phyloP scores from a whole-genome alignment of 1,284 basidiomycete species.

The Stygiomarasmius scandens region DNA sequence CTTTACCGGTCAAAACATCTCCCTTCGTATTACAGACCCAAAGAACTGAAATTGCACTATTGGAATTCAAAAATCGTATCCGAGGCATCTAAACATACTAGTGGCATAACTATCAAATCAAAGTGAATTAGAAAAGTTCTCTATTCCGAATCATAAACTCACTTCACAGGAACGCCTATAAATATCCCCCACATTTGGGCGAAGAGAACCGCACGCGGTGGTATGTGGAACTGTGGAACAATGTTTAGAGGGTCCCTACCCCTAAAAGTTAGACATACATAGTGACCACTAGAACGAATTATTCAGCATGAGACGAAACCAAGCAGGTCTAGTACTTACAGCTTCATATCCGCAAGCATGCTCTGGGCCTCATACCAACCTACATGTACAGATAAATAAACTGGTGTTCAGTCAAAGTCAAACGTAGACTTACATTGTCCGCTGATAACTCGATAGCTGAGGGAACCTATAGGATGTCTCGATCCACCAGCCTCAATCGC shows the following conservation, averaged over 20 bases:
- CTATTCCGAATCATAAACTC: neutral
- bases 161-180: constrained; percentile 28
- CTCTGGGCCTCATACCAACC: constrained; percentile 30
- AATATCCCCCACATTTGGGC: constrained; percentile 28
- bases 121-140: neutral
- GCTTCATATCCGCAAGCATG: constrained; percentile 30
- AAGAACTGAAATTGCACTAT: constrained; percentile 1
- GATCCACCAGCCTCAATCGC: constrained; percentile 28
- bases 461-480: constrained; percentile 26
- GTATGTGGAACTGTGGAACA: constrained; percentile 23
- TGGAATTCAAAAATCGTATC: neutral
- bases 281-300: constrained; percentile 18
- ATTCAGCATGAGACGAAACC: neutral
- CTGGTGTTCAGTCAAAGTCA: neutral
- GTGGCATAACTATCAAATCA: constrained; percentile 21
- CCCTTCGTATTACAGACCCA: constrained; percentile 26
- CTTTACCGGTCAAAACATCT: constrained; percentile 19
- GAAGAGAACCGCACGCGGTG: constrained; percentile 23
- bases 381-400: neutral
- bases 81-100: neutral
- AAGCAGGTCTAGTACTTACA: constrained; percentile 14
- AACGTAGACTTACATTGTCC: constrained; percentile 20
- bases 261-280: too few species aligned
- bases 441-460: constrained; percentile 27
- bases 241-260: too few species aligned